Evolutionary conservation across 2,329 filamentous ascomycete genomes (phyloP).

Genomic region (Talaromyces rugulosus): DNA sequence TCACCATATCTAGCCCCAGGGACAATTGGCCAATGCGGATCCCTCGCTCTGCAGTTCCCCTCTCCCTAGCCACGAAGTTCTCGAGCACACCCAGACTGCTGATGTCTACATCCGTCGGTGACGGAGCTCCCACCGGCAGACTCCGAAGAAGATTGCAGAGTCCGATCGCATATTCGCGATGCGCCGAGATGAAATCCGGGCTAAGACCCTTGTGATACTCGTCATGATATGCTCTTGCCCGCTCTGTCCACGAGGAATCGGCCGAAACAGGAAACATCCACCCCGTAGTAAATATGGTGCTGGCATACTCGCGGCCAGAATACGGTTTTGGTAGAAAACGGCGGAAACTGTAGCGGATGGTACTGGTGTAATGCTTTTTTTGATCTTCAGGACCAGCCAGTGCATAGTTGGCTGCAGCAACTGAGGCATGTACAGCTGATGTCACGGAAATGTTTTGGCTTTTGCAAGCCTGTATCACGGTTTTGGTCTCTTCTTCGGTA

Average conservation of each 20-base stretch:
- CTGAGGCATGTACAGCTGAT: constrained; percentile 27
- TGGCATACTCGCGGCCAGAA: constrained; percentile 21
- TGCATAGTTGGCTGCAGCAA: constrained; percentile 26
- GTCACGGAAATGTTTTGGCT: constrained; percentile 20
- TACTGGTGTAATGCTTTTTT: constrained; percentile 26
- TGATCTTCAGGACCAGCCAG: constrained; percentile 14
- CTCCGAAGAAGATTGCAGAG: constrained; percentile 19
- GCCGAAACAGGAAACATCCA: constrained; percentile 15
- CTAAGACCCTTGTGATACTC: constrained; percentile 20
- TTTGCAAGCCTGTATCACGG: constrained; percentile 16
- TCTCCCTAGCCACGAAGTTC: constrained; percentile 18
- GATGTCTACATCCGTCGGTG: constrained; percentile 27
- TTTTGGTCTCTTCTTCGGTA: constrained; percentile 16
- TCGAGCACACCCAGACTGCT: constrained; percentile 17
- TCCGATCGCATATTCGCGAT: constrained; percentile 24
- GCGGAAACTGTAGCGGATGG: constrained; percentile 25
- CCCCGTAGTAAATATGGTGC: constrained; percentile 13
- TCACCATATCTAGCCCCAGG: constrained; percentile 29
- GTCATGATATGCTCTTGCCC: constrained; percentile 14
- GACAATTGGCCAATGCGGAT: constrained; percentile 23
- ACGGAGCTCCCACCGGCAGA: constrained; percentile 15
- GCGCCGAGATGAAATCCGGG: constrained; percentile 20
- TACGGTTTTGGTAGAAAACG: constrained; percentile 24
- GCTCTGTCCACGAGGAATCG: constrained; percentile 14
- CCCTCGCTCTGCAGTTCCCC: constrained; percentile 17